Base-by-base conservation (phyloP, 768 basidiomycete genomes). In the Lyophyllum atratum region DNA sequence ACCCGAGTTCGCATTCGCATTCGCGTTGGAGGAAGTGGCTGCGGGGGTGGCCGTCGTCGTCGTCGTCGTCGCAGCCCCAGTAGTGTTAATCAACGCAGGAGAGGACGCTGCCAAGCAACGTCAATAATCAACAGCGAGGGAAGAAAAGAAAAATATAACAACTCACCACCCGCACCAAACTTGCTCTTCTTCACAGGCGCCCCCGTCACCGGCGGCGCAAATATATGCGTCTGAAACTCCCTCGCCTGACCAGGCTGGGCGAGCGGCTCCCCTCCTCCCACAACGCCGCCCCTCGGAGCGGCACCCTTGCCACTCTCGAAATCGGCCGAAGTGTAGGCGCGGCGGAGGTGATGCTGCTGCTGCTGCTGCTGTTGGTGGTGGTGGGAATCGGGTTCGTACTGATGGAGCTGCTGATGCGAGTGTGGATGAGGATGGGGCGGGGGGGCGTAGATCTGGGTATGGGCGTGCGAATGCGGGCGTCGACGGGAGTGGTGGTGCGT, bases 191-290 rank as follows among this genome's bases (percentile, higher is more conserved):
- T 89, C 15, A 78, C 79, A 2, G 88, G 87, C 3, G 89, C 86
- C 53, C 89, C 89, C 0, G 84, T 90, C 9, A 89, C 85, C 4
- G 85, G 83, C 2, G 88, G 85, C 7, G 87, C 86, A 64, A 90
- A 90, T 15, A 88, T 82, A 66, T 89, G 87, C 0, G 84, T 86
- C 59, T 85, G 84, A 56, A 84, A 84, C 40, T 72, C 68, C 52
- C 72, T 71, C 26, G 67, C 63, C 61, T 74, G 73, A 24, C 66
- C 70, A 24, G 64, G 66, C 49, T 66, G 70, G 25, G 26, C 65
- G 29, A 60, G 69, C 62, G 55, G 65, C 51, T 64, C 63, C 11
- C 52, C 59, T 52, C 52, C 45, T 10, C 3, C n/a, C 17, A n/a
- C 39, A n/a, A n/a, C n/a, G n/a, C n/a, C n/a, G n/a, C n/a, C n/a